Conservation (phyloP, 2,329 filamentous ascomycete genomes). For the Cladosporium velox region DNA sequence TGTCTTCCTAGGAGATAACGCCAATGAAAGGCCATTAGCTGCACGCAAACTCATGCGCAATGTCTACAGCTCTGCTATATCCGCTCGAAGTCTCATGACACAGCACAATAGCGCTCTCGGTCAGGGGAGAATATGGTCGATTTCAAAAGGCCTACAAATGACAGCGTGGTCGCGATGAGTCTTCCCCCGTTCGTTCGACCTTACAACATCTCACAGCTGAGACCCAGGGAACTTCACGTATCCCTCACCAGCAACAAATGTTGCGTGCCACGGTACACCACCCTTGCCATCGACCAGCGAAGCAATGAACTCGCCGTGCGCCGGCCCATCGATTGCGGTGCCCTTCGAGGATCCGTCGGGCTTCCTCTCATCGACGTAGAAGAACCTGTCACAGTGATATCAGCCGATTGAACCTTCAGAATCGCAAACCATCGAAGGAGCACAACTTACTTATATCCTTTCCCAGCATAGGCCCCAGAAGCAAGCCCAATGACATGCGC, state of each 20-base stretch:
- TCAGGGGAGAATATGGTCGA: too few species aligned
- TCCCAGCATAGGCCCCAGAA: conserved; percentile 38
- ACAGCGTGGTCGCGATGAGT: too few species aligned
- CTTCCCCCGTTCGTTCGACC: too few species aligned
- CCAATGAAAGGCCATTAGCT: too few species aligned
- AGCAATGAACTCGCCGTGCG: conserved; percentile 27
- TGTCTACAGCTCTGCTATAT: too few species aligned
- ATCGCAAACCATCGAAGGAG: conserved; percentile 7
- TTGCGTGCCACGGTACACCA: conserved; percentile 27
- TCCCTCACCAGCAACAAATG: conserved; percentile 27
- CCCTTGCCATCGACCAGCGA: conserved; percentile 19
- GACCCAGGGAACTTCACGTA: conserved; percentile 23
- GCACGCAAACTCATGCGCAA: too few species aligned
- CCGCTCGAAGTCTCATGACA: too few species aligned
- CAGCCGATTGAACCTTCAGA: conserved; percentile 13
- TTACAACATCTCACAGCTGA: neutral
- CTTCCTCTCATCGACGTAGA: conserved; percentile 54
- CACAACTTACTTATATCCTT: conserved; percentile 36
- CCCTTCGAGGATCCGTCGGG: conserved; percentile 39
- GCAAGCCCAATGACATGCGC: conserved; percentile 43
- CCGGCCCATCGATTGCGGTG: conserved; percentile 22
- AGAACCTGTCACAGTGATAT: conserved; percentile 45
- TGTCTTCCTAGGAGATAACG: too few species aligned
- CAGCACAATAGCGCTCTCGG: too few species aligned
- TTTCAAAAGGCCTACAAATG: too few species aligned